Base-by-base conservation (phyloP, 805 yeast species). In the Wickerhamomyces pijperi region DNA sequence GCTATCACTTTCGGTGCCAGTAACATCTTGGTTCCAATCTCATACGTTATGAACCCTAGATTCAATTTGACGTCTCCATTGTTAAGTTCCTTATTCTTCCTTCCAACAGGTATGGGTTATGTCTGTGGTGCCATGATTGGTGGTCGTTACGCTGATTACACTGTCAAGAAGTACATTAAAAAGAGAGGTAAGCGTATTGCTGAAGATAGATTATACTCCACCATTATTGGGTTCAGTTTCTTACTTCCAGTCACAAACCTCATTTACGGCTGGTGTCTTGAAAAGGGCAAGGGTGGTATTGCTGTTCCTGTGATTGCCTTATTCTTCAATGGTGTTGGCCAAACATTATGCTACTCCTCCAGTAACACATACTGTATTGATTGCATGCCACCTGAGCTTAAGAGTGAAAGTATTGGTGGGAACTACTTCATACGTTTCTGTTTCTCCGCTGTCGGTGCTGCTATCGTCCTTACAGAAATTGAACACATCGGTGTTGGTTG, bases 281-380 rank as follows among this genome's bases (percentile, higher is more conserved):
- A 45, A 14, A 37, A 64, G 40, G 57, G 63, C 37, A 63, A 62
- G 39, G 80, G 79, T 16, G 79, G 80, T 2, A 65, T 68, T 62
- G 72, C 75, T 0, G 55, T 75, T 3, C 78, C 80, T 1, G 62
- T 74, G 7, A 58, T 74, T 2, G 56, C 64, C 41, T 55, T 74
- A 65, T 72, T 72, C 43, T 19, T 65, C 17, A 59, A 62, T 36
- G 80, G 76, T 0, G 40, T 71, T 35, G 70, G 70, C 0, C 80
- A 75, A 49, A 70, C 78, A 0, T 55, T 67, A 19, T 52, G 65
- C 9, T 75, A 72, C 47, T 77, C 80, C 1, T 63, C 71, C 15
- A 49, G 70, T 32, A 75, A 75, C 46, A 67, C 79, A 3, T 75
- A 75, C 48, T 72, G 78, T 55, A 72, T 74, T 19, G 82, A 75